Conservation (phyloP, 768 basidiomycete genomes). For the Agaricus sinodeliciosus region DNA sequence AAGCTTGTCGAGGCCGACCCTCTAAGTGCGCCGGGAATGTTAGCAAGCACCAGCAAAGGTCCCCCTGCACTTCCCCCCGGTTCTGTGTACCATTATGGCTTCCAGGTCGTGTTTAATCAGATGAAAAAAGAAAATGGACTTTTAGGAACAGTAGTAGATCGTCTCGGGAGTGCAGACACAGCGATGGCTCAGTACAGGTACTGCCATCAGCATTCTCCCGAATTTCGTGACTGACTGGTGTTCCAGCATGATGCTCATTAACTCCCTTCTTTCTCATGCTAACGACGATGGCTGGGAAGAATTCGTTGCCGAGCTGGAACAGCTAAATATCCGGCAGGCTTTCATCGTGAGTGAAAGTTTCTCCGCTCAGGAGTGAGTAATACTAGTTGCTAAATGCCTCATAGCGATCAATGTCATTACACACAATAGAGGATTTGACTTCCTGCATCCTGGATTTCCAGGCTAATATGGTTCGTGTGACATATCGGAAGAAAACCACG, state of each 20-base stretch:
- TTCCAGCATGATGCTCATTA: conserved; percentile 81
- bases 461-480: conserved; percentile 74
- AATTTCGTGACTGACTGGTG: conserved; percentile 9
- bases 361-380: background rate
- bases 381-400: background rate
- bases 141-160: conserved; percentile 75
- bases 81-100: conserved; percentile 83
- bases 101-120: conserved; percentile 73
- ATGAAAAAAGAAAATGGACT: conserved; percentile 68
- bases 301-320: conserved; percentile 69
- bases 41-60: conserved; percentile 54
- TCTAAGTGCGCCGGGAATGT: conserved; percentile 51
- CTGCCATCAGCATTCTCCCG: background rate
- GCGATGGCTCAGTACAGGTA: conserved; percentile 82
- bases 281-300: conserved; percentile 73
- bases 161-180: conserved; percentile 76
- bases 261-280: conserved; percentile 77
- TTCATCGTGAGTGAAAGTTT: conserved; percentile 59
- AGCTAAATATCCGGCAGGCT: conserved; percentile 72
- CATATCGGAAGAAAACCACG: conserved; percentile 76
- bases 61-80: conserved; percentile 50
- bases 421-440: conserved; percentile 74
- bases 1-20: conserved; percentile 87
- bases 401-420: conserved; percentile 78
- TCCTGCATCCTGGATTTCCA: conserved; percentile 87